These are phyloP conservation scores for Coniferiporia weirii DNA, from an alignment of 1,284 basidiomycete species.

Conservation along the genomic window DNA sequence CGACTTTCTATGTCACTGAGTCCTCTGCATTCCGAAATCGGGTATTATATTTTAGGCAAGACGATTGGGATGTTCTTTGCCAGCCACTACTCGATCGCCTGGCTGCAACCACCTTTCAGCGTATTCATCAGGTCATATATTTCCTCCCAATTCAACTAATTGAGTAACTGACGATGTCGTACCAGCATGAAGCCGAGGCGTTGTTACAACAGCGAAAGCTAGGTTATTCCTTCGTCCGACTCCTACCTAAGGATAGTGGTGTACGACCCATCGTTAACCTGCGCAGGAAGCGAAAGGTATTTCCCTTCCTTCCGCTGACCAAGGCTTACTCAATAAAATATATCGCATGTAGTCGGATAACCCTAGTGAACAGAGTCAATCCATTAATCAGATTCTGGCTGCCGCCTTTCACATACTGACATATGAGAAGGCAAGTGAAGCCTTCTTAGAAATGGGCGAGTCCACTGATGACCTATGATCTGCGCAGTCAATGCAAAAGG, in stretches of 20 bases:
- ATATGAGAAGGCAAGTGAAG: slow-evolving; percentile 67
- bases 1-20: slow-evolving; percentile 93
- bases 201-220: slow-evolving; percentile 64
- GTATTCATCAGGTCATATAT: slow-evolving; percentile 46
- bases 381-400: slow-evolving; percentile 85
- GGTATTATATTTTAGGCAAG: slow-evolving; percentile 89
- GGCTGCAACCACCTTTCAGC: slow-evolving; percentile 58
- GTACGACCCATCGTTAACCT: slow-evolving; percentile 95
- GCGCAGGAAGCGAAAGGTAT: slow-evolving; percentile 51
- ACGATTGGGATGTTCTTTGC: slow-evolving; percentile 87
- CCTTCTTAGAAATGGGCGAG: slow-evolving; percentile 4
- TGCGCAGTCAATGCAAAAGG: slow-evolving; percentile 54
- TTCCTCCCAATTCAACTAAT: neutral
- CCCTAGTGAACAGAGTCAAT: slow-evolving; percentile 33
- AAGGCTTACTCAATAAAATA: slow-evolving; percentile 25
- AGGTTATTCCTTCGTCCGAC: slow-evolving; percentile 81
- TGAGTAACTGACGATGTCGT: neutral
- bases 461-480: slow-evolving; percentile 1
- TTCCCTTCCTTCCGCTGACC: neutral
- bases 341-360: slow-evolving; percentile 16
- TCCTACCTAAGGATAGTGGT: slow-evolving; percentile 92
- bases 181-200: slow-evolving; percentile 57
- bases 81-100: slow-evolving; percentile 75
- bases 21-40: slow-evolving; percentile 84
- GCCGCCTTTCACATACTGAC: slow-evolving; percentile 80